Percentiles rank a stretch among this genome's conserved stretches.
Evolutionary conservation across 805 yeast genomes (phyloP).

Genomic region (Saccharomycopsis sp.): DNA sequence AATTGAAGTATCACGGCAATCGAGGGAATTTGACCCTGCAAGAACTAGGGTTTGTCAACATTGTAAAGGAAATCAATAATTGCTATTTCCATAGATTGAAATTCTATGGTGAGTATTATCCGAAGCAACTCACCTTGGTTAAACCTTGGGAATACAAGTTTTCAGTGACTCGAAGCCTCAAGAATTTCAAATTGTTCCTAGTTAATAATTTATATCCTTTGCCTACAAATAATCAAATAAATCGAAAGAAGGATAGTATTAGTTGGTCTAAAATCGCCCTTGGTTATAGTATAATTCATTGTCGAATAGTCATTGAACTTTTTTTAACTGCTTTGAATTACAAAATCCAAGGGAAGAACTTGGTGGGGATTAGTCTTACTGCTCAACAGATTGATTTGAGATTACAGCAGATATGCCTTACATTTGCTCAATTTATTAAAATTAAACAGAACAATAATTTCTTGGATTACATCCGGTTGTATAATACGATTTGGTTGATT

Average conservation of each 20-base stretch:
- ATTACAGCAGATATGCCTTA: slow-evolving; percentile 63
- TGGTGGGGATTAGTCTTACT: slow-evolving; percentile 46
- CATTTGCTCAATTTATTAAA: slow-evolving; percentile 72
- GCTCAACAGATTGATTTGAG: slow-evolving; percentile 77
- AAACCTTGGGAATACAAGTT: slow-evolving; percentile 21
- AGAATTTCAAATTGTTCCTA: slow-evolving; percentile 14
- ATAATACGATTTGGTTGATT: slow-evolving; percentile 84
- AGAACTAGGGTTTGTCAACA: slow-evolving; percentile 13
- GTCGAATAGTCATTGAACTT: slow-evolving; percentile 6
- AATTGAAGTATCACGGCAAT: slow-evolving; percentile 13
- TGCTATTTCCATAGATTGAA: slow-evolving; percentile 16
- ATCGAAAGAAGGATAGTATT: neutral
- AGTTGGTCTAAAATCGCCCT: neutral
- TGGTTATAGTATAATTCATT: slow-evolving; percentile 6
- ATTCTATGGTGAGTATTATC: slow-evolving; percentile 7
- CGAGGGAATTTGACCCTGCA: slow-evolving; percentile 11
- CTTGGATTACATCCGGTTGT: slow-evolving; percentile 66
- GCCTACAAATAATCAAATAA: slow-evolving; percentile 8
- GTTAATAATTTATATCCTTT: slow-evolving; percentile 17
- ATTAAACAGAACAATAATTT: slow-evolving; percentile 34
- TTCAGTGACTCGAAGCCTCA: slow-evolving; percentile 9
- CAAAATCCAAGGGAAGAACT: slow-evolving; percentile 23
- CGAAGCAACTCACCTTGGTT: slow-evolving; percentile 1
- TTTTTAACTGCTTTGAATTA: slow-evolving; percentile 28
- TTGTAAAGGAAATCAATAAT: slow-evolving; percentile 14